These are phyloP conservation scores for Dionaea muscipula DNA, from an alignment of 179 eudicot species.

Conservation along the genomic window DNA sequence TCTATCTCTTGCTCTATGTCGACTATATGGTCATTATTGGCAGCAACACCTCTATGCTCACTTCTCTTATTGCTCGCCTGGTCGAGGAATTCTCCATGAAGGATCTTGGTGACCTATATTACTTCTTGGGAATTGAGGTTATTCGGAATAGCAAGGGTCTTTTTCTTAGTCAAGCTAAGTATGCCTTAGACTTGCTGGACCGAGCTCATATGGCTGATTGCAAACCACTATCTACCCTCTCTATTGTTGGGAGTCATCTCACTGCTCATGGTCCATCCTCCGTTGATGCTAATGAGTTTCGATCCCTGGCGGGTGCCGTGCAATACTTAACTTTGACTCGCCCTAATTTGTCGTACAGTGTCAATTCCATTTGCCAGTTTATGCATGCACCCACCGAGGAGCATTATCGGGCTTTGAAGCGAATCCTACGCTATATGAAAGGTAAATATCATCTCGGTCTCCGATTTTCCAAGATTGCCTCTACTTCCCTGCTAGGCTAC, in stretches of 20 bases:
- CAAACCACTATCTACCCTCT: slow-evolving; percentile 10
- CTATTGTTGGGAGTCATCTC: too few species aligned
- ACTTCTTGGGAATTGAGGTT: slow-evolving; percentile 13
- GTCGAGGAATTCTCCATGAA: slow-evolving; percentile 6
- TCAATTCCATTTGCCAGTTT: slow-evolving; percentile 1
- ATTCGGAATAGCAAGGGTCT: neutral
- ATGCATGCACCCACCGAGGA: slow-evolving; percentile 20
- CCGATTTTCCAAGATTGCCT: neutral
- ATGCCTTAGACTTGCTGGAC: slow-evolving; percentile 6
- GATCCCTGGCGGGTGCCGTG: slow-evolving; percentile 2
- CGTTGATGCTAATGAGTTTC: too few species aligned
- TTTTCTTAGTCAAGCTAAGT: slow-evolving; percentile 8
- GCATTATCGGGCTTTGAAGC: slow-evolving; percentile 1
- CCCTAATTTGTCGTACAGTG: slow-evolving; percentile 6
- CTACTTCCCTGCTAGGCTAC: neutral
- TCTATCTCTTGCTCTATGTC: slow-evolving; percentile 9
- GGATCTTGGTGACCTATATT: neutral
- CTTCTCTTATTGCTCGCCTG: neutral
- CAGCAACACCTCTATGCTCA: neutral
- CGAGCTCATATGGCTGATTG: slow-evolving; percentile 4
- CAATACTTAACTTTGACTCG: slow-evolving; percentile 10
- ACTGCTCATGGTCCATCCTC: too few species aligned
- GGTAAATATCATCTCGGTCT: neutral
- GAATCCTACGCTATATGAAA: slow-evolving; percentile 6
- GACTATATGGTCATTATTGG: slow-evolving; percentile 9